Evolutionary conservation across 345 rosid genomes (phyloP).

Genomic region (Limnanthes douglasii): DNA sequence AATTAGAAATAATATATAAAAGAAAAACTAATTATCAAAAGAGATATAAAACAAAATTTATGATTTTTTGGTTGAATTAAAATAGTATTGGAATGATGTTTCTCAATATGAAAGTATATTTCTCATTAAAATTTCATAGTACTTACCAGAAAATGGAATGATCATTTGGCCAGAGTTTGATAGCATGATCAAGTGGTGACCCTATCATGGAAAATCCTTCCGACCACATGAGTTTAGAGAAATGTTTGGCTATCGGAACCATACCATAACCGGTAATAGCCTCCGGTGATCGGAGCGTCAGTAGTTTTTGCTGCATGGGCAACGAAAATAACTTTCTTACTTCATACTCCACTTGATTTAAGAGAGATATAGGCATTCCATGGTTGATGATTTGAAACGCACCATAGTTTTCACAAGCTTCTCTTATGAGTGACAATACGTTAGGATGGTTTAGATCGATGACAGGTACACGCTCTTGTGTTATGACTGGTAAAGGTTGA

Average conservation of each 20-base stretch:
- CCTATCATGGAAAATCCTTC: slow-evolving; percentile 68
- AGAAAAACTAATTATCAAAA: too few relatives aligned
- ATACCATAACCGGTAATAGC: slow-evolving; percentile 48
- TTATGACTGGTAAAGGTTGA: neutral
- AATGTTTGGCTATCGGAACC: slow-evolving; percentile 42
- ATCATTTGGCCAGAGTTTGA: slow-evolving; percentile 57
- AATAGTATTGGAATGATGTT: too few relatives aligned
- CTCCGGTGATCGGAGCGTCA: slow-evolving; percentile 30
- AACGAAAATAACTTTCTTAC: slow-evolving; percentile 38
- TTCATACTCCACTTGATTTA: slow-evolving; percentile 20
- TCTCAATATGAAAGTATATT: too few relatives aligned
- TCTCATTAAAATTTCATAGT: too few relatives aligned
- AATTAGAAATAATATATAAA: too few relatives aligned
- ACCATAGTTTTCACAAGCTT: slow-evolving; percentile 70
- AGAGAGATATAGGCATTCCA: slow-evolving; percentile 32
- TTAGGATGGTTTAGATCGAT: slow-evolving; percentile 30
- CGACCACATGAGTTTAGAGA: slow-evolving; percentile 64
- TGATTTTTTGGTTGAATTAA: too few relatives aligned
- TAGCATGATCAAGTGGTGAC: slow-evolving; percentile 44
- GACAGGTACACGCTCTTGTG: slow-evolving; percentile 22
- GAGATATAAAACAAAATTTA: too few relatives aligned
- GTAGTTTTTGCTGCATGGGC: slow-evolving; percentile 36
- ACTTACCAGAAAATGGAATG: slow-evolving; percentile 47
- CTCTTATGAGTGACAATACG: slow-evolving; percentile 18
- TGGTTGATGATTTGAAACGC: slow-evolving; percentile 61